These are phyloP conservation scores for Boeremia lycopersici DNA, from an alignment of 2,329 filamentous ascomycete genomes.

Conservation along the genomic window DNA sequence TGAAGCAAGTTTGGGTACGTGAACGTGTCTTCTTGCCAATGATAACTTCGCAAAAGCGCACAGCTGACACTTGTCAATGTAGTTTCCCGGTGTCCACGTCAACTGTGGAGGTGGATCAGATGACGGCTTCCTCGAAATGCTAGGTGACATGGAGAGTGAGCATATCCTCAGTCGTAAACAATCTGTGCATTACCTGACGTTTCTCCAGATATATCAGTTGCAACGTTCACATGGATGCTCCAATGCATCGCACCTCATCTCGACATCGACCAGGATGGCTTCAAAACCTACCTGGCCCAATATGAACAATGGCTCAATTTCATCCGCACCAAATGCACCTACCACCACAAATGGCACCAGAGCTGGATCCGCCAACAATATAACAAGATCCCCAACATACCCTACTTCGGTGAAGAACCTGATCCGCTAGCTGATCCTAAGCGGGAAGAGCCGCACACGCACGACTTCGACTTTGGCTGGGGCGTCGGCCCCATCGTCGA, in stretches of 20 bases:
- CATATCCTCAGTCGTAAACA: background rate
- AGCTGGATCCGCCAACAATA: slow-evolving; percentile 15
- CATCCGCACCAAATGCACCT: slow-evolving; percentile 39
- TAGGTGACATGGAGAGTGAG: slow-evolving; percentile 44
- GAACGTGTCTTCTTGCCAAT: background rate
- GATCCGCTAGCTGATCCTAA: slow-evolving; percentile 17
- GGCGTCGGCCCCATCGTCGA: slow-evolving; percentile 51
- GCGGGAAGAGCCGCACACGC: slow-evolving; percentile 32
- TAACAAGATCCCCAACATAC: background rate
- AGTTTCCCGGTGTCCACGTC: slow-evolving; percentile 58
- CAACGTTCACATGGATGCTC: slow-evolving; percentile 63
- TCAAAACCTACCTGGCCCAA: slow-evolving; percentile 49
- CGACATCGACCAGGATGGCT: slow-evolving; percentile 53
- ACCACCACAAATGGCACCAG: slow-evolving; percentile 27
- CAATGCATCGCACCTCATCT: slow-evolving; percentile 55
- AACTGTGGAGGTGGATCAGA: slow-evolving; percentile 57
- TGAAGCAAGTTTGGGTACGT: slow-evolving; percentile 58
- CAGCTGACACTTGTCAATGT: background rate
- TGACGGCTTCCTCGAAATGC: slow-evolving; percentile 37
- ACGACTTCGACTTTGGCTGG: slow-evolving; percentile 53
- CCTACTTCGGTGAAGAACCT: background rate
- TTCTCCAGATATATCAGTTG: slow-evolving; percentile 50
- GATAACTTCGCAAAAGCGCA: no score
- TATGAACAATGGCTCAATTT: slow-evolving; percentile 46
- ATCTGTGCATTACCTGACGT: no score